Evolutionary conservation across 495 filamentous ascomycete species (phyloP), one percentile per base, ranked within the genome.

Genomic region (Podospora anserina): DNA sequence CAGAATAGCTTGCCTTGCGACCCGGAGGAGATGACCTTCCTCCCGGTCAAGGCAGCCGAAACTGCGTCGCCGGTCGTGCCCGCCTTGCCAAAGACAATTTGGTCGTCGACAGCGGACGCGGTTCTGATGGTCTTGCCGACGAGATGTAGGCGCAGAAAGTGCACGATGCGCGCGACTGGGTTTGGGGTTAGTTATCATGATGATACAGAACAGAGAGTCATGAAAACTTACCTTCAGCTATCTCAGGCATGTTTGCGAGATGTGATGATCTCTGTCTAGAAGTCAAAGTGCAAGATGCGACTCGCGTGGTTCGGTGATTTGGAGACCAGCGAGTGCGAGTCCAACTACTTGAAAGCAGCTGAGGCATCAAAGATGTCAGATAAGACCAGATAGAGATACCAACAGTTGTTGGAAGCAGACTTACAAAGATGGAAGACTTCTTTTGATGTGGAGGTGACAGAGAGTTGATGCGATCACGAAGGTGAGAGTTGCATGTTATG

Each of bases 1-100:
- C 95, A 99, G 76, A 98, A 97, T 74, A 97, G 97, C 85, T 98
- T 99, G 20, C 94, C 94, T 76, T 97, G 94, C 68, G 90, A 91
- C 0, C 88, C 88, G 3, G 91, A 90, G 66, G 87, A 88, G 7
- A 89, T 70, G 4, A 97, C 82, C 69, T 88, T 93, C 78, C 92
- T 94, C 3, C 92, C 93, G 9, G 84, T 84, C 75, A 97, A 80
- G 3, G 89, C 88, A 53, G 85, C 83, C 65, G 90, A 82, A 73
- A 99, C 91, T 88, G 88, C 0, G 85, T 23, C 74, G 0, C 88
- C 91, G 32, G 84, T 91, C 1, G 91, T 95, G 28, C 92, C 92
- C 11, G 87, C 92, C 80, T 97, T 97, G 68, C 93, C 93, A 77
- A 90, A 98, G 3, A 99, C 85, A 71, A 89, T 92, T 69, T 80